Evolutionary conservation across 1,284 basidiomycete species (phyloP), one percentile per base, ranked within the genome.

Genomic region (Melampsora medusae): DNA sequence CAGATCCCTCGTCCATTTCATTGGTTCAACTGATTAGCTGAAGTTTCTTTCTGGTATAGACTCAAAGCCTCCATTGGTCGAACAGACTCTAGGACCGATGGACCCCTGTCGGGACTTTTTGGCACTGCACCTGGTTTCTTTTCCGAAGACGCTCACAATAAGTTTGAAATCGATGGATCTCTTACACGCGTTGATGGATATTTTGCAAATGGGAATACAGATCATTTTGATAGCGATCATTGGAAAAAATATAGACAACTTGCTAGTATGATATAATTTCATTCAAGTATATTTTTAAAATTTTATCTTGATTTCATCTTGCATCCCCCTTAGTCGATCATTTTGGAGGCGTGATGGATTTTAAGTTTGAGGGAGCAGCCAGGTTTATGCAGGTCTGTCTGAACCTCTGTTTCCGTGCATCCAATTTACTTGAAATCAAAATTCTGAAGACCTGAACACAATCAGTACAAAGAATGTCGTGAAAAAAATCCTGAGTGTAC

Each of bases 231-330:
- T 22, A 56, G 53, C 28, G 19, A 56, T 56, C 53, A 56, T 28
- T 56, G 53, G 53, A 56, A 56, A 17, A 56, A 56, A 56, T 56
- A 56, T n/a, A 22, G 53, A 56, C 53, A 56, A 56, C 53, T 56
- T 56, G 53, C 53, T 14, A 28, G 53, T 56, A 42, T 10, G 42
- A 14, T 42, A 9, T 6, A 2, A 35, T 42, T 42, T 42, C 12
- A 12, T 42, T 42, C 0, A 56, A 56, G 9, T 22, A 6, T n/a
- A 7, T 7, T 28, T 56, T 0, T 56, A 22, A 2, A 22, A 28
- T 22, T 12, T 56, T 28, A 2, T 56, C 22, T n/a, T 22, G n/a
- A 22, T 6, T 56, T 7, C 53, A 22, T 56, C 19, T n/a, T 10
- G 7, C 9, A n/a, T 12, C 28, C n/a, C n/a, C 9, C 28, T 35